These are phyloP conservation scores for Ogataea siamensis DNA, from an alignment of 805 yeast species.

Conservation along the genomic window DNA sequence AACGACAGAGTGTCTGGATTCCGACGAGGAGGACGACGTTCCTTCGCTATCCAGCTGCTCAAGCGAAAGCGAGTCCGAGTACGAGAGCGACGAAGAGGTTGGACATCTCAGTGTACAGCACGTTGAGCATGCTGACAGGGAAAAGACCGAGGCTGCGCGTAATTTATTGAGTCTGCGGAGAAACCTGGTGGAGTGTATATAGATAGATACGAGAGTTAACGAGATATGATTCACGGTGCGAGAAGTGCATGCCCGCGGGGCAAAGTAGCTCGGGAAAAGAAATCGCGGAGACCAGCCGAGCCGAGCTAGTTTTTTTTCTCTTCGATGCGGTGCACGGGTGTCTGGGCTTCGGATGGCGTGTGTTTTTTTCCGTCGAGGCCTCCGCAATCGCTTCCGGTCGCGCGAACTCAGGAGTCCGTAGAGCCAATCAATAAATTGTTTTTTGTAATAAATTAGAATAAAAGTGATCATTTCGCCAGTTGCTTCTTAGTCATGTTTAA, in stretches of 20 bases:
- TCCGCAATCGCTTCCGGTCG: slow-evolving; percentile 16
- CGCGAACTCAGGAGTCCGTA: slow-evolving; percentile 13
- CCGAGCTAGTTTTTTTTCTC: too few relatives aligned
- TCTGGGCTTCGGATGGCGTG: slow-evolving; percentile 3
- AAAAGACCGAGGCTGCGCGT: slow-evolving; percentile 2
- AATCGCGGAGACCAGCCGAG: not conserved
- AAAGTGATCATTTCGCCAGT: slow-evolving; percentile 2
- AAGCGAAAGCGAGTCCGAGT: slow-evolving; percentile 23
- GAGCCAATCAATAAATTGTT: slow-evolving; percentile 8
- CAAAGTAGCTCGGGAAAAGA: not conserved
- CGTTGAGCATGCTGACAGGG: slow-evolving; percentile 3
- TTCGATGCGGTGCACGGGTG: slow-evolving; percentile 3
- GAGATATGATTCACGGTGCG: slow-evolving; percentile 1
- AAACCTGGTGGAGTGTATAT: slow-evolving; percentile 7
- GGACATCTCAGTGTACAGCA: slow-evolving; percentile 3
- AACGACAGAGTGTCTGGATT: slow-evolving; percentile 5
- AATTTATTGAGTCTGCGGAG: slow-evolving; percentile 1
- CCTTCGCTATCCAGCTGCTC: slow-evolving; percentile 32
- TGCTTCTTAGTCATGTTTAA: slow-evolving; percentile 7
- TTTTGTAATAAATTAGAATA: slow-evolving; percentile 10
- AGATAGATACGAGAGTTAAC: not conserved
- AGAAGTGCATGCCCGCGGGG: not conserved
- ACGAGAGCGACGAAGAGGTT: slow-evolving; percentile 5
- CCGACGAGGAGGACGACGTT: slow-evolving; percentile 17
- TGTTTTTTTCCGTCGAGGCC: slow-evolving; percentile 9